Evolutionary conservation across 2,329 filamentous ascomycete species (phyloP).

Genomic region (Alternaria rosae): DNA sequence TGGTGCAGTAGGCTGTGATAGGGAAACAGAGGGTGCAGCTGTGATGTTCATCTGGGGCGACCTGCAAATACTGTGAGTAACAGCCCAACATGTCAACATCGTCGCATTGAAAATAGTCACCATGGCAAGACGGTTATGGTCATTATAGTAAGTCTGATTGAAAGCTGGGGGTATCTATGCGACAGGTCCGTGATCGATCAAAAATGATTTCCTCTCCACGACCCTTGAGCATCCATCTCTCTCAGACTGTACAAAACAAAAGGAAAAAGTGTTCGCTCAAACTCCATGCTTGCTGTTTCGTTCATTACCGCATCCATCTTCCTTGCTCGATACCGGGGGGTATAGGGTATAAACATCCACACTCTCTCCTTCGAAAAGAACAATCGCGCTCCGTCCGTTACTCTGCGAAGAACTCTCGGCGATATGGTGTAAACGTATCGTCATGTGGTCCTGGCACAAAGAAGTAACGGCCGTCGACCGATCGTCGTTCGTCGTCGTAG

Average conservation of each 20-base stretch:
- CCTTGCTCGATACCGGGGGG: neutral
- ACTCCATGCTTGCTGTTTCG: slow-evolving; percentile 7
- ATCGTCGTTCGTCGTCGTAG: neutral
- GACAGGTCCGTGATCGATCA: slow-evolving; percentile 21
- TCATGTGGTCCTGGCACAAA: neutral
- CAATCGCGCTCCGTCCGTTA: neutral
- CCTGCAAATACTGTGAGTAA: neutral
- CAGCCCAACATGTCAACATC: neutral
- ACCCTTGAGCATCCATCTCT: slow-evolving; percentile 18
- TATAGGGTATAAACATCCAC: slow-evolving; percentile 8
- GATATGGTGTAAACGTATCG: neutral
- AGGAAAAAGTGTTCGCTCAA: slow-evolving; percentile 1
- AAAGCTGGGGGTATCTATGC: slow-evolving; percentile 35
- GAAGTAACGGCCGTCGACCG: neutral
- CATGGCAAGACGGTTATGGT: neutral
- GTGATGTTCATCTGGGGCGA: neutral
- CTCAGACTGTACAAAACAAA: slow-evolving; percentile 8
- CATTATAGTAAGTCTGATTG: slow-evolving; percentile 25
- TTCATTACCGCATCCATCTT: slow-evolving; percentile 6
- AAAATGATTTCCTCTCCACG: slow-evolving; percentile 21
- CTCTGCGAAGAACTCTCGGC: neutral
- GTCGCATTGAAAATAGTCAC: neutral
- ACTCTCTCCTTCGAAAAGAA: neutral
- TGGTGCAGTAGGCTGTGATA: neutral
- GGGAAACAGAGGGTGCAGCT: neutral